Evolutionary conservation across 176 grass and related monocot genomes (phyloP).

Genomic region (Phoenix dactylifera): DNA sequence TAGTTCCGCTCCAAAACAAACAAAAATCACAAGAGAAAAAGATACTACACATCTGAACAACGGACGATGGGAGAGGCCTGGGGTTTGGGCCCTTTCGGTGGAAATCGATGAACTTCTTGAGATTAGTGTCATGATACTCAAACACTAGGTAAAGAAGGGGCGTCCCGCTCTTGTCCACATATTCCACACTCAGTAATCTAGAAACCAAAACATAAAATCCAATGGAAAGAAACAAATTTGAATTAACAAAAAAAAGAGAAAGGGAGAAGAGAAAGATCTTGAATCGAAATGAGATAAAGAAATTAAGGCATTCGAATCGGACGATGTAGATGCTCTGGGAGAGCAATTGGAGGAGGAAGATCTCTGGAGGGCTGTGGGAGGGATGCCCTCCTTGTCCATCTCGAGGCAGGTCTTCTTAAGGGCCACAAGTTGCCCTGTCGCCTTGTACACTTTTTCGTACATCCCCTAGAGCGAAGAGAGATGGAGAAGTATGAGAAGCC

Average conservation of each 20-base stretch:
- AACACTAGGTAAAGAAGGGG: slow-evolving; percentile 4
- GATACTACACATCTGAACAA: no score
- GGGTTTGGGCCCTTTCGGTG: slow-evolving; percentile 37
- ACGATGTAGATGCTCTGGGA: slow-evolving; percentile 1
- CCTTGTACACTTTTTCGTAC: slow-evolving; percentile 17
- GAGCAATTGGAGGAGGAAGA: slow-evolving; percentile 6
- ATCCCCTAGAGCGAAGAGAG: no score
- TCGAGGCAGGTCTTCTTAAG: slow-evolving; percentile 5
- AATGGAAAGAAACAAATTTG: no score
- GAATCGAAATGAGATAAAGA: no score
- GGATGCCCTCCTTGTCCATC: slow-evolving; percentile 5
- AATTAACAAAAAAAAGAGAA: no score
- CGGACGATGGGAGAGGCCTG: slow-evolving; percentile 34
- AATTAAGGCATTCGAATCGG: no score
- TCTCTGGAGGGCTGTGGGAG: neutral
- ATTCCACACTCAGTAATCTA: neutral
- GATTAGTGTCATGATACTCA: slow-evolving; percentile 1
- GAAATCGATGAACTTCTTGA: slow-evolving; percentile 25
- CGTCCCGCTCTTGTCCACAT: neutral
- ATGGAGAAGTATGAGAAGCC: no score
- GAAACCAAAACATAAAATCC: no score
- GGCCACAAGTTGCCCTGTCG: no score
- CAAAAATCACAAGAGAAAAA: no score
- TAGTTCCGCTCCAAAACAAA: no score
- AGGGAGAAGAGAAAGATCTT: no score